These are phyloP conservation scores for Anisodus acutangulus DNA, from an alignment of 257 asterid species.

Conservation along the genomic window DNA sequence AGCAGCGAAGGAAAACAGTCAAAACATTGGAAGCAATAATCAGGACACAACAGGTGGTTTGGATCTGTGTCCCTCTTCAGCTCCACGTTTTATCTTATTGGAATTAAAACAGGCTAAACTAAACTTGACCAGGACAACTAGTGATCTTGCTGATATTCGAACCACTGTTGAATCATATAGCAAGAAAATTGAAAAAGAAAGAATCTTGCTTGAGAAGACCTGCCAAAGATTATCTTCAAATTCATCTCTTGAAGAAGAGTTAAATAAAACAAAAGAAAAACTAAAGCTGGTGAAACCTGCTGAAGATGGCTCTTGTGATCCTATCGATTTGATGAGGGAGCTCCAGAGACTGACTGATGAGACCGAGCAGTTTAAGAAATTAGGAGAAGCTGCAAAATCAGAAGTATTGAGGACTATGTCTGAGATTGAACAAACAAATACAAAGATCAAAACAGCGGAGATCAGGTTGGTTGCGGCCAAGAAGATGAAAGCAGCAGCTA, in stretches of 20 bases:
- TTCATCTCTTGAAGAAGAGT: slow-evolving; percentile 65
- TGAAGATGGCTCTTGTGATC: slow-evolving; percentile 43
- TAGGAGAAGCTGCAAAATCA: slow-evolving; percentile 66
- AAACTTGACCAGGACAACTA: slow-evolving; percentile 66
- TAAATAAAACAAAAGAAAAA: slow-evolving; percentile 53
- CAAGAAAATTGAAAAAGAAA: slow-evolving; percentile 79
- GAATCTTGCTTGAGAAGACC: slow-evolving; percentile 75
- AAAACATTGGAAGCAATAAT: background rate
- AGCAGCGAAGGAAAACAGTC: slow-evolving; percentile 29
- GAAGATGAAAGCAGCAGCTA: slow-evolving; percentile 90
- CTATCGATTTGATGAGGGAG: slow-evolving; percentile 55
- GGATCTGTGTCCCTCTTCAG: slow-evolving; percentile 53
- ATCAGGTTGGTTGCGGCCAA: slow-evolving; percentile 75
- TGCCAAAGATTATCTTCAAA: slow-evolving; percentile 69
- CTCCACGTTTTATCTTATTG: slow-evolving; percentile 65
- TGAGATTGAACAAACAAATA: slow-evolving; percentile 71
- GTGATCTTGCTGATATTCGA: slow-evolving; percentile 76
- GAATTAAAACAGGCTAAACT: slow-evolving; percentile 85
- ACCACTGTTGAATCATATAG: slow-evolving; percentile 71
- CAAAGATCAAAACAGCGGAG: slow-evolving; percentile 68
- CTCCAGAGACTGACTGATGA: slow-evolving; percentile 71
- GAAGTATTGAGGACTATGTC: slow-evolving; percentile 63
- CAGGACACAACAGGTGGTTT: slow-evolving; percentile 32
- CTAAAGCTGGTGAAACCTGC: slow-evolving; percentile 43
- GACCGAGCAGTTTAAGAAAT: slow-evolving; percentile 67